phyloP scores from a whole-genome alignment of 257 asterid species.

The Solanum medicagineum region DNA sequence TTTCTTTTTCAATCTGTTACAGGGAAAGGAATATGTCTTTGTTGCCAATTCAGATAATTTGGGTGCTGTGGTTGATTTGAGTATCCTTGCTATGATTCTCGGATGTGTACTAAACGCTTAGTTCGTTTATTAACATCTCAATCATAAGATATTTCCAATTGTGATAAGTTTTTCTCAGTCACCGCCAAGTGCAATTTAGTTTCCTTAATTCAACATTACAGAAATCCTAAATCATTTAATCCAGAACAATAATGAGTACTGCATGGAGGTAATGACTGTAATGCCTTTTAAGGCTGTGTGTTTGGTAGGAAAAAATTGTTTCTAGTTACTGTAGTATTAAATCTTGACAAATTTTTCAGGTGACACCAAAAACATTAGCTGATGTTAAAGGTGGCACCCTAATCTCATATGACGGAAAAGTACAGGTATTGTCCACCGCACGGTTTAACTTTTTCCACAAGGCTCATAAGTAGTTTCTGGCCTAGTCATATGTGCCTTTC shows the following conservation, averaged over 20 bases:
- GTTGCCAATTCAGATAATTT: conserved; percentile 93
- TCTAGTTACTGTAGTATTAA: neutral
- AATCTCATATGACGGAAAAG: conserved; percentile 89
- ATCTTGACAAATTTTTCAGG: conserved; percentile 35
- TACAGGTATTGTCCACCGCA: conserved; percentile 39
- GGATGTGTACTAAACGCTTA: neutral
- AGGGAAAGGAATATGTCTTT: conserved; percentile 97
- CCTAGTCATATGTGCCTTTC: neutral
- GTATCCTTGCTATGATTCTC: conserved; percentile 50
- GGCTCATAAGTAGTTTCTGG: neutral
- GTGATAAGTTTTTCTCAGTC: neutral
- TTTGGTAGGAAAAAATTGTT: neutral
- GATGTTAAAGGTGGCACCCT: conserved; percentile 99
- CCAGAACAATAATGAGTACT: conserved; percentile 77
- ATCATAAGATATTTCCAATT: neutral
- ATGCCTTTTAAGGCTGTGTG: neutral
- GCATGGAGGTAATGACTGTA: conserved; percentile 78
- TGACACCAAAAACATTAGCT: conserved; percentile 95
- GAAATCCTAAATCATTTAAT: conserved; percentile 87
- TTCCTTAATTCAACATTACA: conserved; percentile 48
- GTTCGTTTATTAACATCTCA: neutral
- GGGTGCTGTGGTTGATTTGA: conserved; percentile 95
- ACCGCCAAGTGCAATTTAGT: neutral
- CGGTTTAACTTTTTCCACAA: neutral
- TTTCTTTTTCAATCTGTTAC: conserved; percentile 1